A percentile compares a stretch with the other conserved stretches of the same genome.
Evolutionary conservation across 1,284 basidiomycete genomes (phyloP).

Genomic region (Xerocomus cyaneibrunnescens): DNA sequence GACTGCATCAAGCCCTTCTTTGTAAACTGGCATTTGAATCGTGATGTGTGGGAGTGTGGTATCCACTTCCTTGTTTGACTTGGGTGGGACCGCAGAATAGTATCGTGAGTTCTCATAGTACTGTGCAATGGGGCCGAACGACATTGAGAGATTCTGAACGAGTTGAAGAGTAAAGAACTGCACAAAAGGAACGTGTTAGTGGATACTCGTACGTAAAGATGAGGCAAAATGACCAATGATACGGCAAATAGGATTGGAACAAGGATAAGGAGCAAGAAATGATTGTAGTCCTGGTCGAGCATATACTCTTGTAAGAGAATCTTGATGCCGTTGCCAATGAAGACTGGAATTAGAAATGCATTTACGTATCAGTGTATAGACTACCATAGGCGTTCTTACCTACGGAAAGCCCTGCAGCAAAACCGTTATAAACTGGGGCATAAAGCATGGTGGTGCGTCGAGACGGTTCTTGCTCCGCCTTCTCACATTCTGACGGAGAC

Average conservation of each 20-base stretch:
- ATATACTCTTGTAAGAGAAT: conserved; percentile 64
- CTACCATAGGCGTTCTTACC: conserved; percentile 44
- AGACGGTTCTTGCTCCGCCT: conserved; percentile 41
- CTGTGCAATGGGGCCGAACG: conserved; percentile 73
- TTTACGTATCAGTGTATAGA: neutral
- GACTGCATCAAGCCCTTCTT: conserved; percentile 67
- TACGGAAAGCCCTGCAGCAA: conserved; percentile 62
- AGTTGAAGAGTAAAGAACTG: conserved; percentile 68
- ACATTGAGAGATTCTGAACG: conserved; percentile 57
- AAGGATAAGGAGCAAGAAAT: conserved; percentile 64
- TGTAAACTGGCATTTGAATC: conserved; percentile 80
- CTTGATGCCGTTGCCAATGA: conserved; percentile 57
- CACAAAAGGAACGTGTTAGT: neutral
- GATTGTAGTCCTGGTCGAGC: conserved; percentile 61
- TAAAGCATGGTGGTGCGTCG: conserved; percentile 62
- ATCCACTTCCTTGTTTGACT: conserved; percentile 62
- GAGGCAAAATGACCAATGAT: conserved; percentile 53
- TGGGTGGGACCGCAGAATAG: conserved; percentile 62
- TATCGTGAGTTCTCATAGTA: conserved; percentile 73
- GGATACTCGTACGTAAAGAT: neutral
- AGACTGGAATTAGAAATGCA: conserved; percentile 45
- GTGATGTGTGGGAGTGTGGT: conserved; percentile 68
- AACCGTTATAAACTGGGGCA: conserved; percentile 74
- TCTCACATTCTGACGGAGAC: conserved; percentile 43
- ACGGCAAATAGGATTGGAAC: conserved; percentile 73